Base-by-base conservation (phyloP, 257 asterid genomes). In the Solanum boliviense region DNA sequence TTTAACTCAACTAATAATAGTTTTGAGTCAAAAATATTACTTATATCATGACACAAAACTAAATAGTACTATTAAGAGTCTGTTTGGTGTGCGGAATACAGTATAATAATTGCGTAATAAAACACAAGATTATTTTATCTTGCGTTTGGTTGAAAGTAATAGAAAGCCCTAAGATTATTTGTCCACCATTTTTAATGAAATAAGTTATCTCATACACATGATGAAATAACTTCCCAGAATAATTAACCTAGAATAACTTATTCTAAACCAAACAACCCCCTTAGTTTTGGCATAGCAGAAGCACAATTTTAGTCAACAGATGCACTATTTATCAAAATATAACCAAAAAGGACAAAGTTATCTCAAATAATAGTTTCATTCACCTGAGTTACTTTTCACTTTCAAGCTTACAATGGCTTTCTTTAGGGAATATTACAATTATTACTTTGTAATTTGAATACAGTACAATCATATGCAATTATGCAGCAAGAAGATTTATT, bases 41-140 rank as follows among this genome's bases (percentile, higher is more conserved):
- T 35, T 46, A 48, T 48, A 48, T 48, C 5, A 48, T 48, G 60
- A 48, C 60, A 0, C 60, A 48, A 15, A 15, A 15, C 21, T 48
- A 48, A 46, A 46, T 13, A 46, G 56, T 46, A 13, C 7, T 13
- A 46, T 13, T 46, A 46, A 0, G 7, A 46, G 7, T 46, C 4
- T 1, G 60, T 16, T 16, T 0, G 23, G 60, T 15, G 58, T 48
- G 21, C 2, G 58, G 58, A 0, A 48, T 48, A 13, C 0, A 0
- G 21, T 48, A 52, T 52, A 52, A 52, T 52, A 52, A 52, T 52
- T 3, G 0, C 9, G 0, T 0, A 6, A 52, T 52, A 52, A 48
- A 52, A 52, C 2, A 0, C 3, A 16, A 0, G 23, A 52, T 52
- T 52, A 52, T 52, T 52, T 52, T 16, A 52, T 52, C 62, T 15